Base-by-base conservation (phyloP, 2,329 filamentous ascomycete species). In the Phialophora chinensis region DNA sequence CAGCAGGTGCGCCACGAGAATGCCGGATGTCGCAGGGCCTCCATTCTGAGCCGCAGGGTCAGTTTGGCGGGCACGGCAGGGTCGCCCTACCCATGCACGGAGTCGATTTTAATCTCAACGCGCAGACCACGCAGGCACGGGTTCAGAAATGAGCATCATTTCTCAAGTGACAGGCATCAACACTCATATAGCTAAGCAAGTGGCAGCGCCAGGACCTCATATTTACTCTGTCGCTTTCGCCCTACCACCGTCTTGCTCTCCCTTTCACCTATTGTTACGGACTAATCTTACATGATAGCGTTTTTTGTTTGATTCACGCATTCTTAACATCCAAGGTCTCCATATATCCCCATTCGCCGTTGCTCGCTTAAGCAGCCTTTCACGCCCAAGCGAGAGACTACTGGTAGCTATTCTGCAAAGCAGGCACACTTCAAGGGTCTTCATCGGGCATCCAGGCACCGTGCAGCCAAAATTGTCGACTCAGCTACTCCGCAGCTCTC, bases 31-130 rank as follows among this genome's bases (percentile, higher is more conserved):
- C 38, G 52, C 35, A 62, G 53, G 47, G 49, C 59, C 42, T 38
- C 25, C 17, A 29, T 49, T 61, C 49, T 61, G 27, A 38, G 49
- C 59, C 29, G 59, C 59, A 61, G 38, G 17, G 20, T n/a, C 35
- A 44, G 23, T 44, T 29, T 27, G 10, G 49, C 59, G 8, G 17
- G 5, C 38, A 44, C 17, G 38, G 17, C 38, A 52, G 49, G 59
- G 59, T 31, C 42, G 47, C 47, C 59, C 38, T 61, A 44, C 33
- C 60, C 60, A 31, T 55, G 52, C 60, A 56, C 49, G 59, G 59
- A 29, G 59, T 52, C 10, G 29, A 27, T 56, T 67, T 67, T 64
- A 67, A 67, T 62, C 62, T 67, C 62, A 58, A 52, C 62, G 56
- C 54, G 44, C 29, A 57, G 60, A 44, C 55, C 55, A 60, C 31